Evolutionary conservation across 192 early-diverging fungal species (phyloP), one percentile per base, ranked within the genome.

Genomic region (Geranomyces michiganensis): DNA sequence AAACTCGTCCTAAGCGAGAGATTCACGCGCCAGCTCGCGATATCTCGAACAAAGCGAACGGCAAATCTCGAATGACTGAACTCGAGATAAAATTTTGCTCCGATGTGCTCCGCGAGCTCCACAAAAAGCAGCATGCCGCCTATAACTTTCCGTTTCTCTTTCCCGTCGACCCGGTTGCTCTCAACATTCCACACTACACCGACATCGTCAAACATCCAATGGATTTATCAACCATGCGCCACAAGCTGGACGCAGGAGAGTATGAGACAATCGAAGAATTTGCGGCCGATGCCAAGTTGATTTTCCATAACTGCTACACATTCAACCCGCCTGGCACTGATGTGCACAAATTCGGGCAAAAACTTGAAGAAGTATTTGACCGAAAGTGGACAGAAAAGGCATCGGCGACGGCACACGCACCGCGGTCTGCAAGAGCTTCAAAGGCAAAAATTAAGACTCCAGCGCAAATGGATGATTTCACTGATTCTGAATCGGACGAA

Each of bases 131-230:
- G 56, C 75, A 80, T 64, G 30, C 19, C 26, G 22, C 47, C 27
- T 77, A 73, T 67, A 79, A 68, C 48, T 68, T 17, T 30, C 82
- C 85, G 5, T 86, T 86, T 62, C 62, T 81, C 53, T 81, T 85
- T 59, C 95, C 97, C 9, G 96, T 99, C 33, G 95, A 98, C 70
- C 88, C 84, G 22, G 85, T 92, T 19, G 85, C 84, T 2, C 82
- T 97, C 66, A 85, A 86, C 61, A 93, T 98, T 49, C 96, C 95
- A 17, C 87, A 89, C 63, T 99, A 99, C 81, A 85, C 87, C 30
- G 79, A 79, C 3, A 84, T 98, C 27, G 85, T 96, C 79, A 94
- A 92, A 65, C 68, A 90, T 62, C 94, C 94, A 9, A 96, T 96
- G 92, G 94, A 96, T 73, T 72, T 96, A 44, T 81, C 84, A 27